phyloP scores from a whole-genome alignment of 352 stramenopile genomes.

The Phytophthora colocasiae region DNA sequence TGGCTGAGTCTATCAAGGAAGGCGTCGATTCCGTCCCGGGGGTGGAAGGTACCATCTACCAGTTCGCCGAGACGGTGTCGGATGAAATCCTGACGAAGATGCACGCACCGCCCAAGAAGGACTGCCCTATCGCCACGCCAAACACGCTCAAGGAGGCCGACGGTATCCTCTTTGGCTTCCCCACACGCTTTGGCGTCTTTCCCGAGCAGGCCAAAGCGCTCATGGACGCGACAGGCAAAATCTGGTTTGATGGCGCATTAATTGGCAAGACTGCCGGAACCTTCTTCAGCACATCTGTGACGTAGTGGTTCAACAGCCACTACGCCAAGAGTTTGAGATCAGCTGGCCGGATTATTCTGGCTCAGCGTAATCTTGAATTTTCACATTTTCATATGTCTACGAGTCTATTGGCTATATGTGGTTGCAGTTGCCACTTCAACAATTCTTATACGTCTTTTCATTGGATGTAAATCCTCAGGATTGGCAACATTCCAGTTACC shows the following conservation, averaged over 20 bases:
- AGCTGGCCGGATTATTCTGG: too few relatives aligned
- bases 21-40: conserved; percentile 15
- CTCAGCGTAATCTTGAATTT: too few relatives aligned
- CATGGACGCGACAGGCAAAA: conserved; percentile 13
- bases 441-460: too few relatives aligned
- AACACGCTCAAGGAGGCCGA: conserved; percentile 21
- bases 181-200: conserved; percentile 14
- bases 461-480: too few relatives aligned
- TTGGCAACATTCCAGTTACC: too few relatives aligned
- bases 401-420: too few relatives aligned
- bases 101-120: neutral
- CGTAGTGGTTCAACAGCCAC: too few relatives aligned
- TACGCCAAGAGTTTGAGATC: too few relatives aligned
- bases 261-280: conserved; percentile 16
- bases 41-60: conserved; percentile 18
- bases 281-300: conserved; percentile 18
- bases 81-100: conserved; percentile 22
- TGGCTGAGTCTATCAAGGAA: conserved; percentile 19
- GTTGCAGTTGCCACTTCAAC: too few relatives aligned
- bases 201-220: conserved; percentile 20
- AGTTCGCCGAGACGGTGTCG: conserved; percentile 16
- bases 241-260: conserved; percentile 6
- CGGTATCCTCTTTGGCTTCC: conserved; percentile 22
- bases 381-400: too few relatives aligned
- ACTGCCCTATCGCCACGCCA: conserved; percentile 15